Evolutionary conservation across 257 asterid genomes (phyloP), one percentile per base, ranked within the genome.

Genomic region (Perilla frutescens): DNA sequence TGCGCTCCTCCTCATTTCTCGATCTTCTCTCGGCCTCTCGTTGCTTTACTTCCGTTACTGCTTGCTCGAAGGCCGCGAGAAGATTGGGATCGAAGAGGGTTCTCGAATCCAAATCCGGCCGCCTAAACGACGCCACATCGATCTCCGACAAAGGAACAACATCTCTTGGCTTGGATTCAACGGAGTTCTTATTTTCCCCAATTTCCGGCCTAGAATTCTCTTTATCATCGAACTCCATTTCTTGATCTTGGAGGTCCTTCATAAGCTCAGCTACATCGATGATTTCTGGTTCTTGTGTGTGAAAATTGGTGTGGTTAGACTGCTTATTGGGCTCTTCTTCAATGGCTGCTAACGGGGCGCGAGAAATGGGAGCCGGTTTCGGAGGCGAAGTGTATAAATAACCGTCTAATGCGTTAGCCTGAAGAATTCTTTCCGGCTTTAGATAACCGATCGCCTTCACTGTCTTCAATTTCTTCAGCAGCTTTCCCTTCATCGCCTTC

Each of bases 401-500:
- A 3, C 91, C 91, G 75, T 88, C 91, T 55, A 83, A 66, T 34
- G 91, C 96, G 50, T 79, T 85, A 5, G 79, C 87, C 55, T 84
- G 92, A 15, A 90, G 91, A 26, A 88, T 71, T 57, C 87, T 84
- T 40, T 95, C 97, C 7, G 96, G 92, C 53, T 88, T 89, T 72
- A 87, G 44, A 71, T 88, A 87, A 64, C 92, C 93, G 26, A 92
- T 89, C 8, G 91, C 7, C 68, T 95, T 95, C 49, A 95, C 74
- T 7, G 99, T 92, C 84, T 85, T 85, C 76, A 95, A 73, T 68
- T 88, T 92, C 87, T 89, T 95, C 48, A 95, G 68, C 3, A 92
- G 81, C 83, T 87, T 95, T 11, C 98, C 97, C 76, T 90, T 95
- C 84, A 95, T 82, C 47, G 81, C 81, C 82, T 81, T 90, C 98